Evolutionary conservation across 306 rosid genomes (phyloP).

Genomic region (Gastrolobium bilobum): DNA sequence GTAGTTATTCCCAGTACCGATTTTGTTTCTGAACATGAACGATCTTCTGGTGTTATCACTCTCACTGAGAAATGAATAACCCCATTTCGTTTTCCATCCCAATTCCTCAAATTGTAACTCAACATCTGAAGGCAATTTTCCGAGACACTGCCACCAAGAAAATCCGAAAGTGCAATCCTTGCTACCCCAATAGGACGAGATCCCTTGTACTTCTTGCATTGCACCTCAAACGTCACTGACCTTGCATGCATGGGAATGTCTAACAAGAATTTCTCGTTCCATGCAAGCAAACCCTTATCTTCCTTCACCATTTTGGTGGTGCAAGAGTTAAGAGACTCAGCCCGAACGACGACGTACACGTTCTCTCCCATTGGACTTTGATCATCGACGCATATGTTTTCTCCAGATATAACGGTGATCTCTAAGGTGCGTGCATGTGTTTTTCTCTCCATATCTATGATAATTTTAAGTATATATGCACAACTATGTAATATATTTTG

Average conservation of each 20-base stretch:
- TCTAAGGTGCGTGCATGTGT: conserved; percentile 48
- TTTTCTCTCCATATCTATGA: conserved; percentile 36
- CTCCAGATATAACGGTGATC: conserved; percentile 60
- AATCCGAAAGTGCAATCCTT: conserved; percentile 62
- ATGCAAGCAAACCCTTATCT: conserved; percentile 45
- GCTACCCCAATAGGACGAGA: conserved; percentile 56
- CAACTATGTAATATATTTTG: background rate
- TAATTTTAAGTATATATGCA: background rate
- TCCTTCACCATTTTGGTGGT: conserved; percentile 50
- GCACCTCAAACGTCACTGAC: conserved; percentile 57
- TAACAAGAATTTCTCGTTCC: conserved; percentile 63
- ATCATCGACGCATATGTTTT: conserved; percentile 52
- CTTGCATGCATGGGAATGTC: conserved; percentile 54
- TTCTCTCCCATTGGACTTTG: conserved; percentile 35
- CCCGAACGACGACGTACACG: conserved; percentile 54
- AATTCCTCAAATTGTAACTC: conserved; percentile 66
- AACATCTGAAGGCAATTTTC: conserved; percentile 52
- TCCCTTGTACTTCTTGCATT: conserved; percentile 50
- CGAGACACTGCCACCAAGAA: conserved; percentile 40
- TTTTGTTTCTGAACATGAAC: background rate
- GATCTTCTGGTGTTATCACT: conserved; percentile 14
- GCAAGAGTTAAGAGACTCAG: conserved; percentile 43
- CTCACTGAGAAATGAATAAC: conserved; percentile 64
- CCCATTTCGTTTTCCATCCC: conserved; percentile 63
- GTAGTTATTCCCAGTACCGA: background rate